These are phyloP conservation scores for Trypanosoma avium DNA, from an alignment of 208 protist species.

Conservation along the genomic window DNA sequence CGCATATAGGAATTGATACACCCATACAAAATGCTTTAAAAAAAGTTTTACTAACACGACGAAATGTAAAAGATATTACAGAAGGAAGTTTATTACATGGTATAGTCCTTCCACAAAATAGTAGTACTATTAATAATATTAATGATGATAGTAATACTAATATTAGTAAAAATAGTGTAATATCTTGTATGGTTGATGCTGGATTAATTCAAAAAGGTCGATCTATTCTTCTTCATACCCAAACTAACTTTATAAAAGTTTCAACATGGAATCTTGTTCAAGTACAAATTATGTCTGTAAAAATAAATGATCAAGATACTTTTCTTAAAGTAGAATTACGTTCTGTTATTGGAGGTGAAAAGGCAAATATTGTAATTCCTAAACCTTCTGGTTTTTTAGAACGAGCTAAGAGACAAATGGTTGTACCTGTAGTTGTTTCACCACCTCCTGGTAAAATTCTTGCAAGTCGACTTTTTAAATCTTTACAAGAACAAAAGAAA, in stretches of 20 bases:
- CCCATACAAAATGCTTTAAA: slow-evolving; percentile 27
- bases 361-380: neutral
- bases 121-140: neutral
- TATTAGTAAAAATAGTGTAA: slow-evolving; percentile 30
- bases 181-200: slow-evolving; percentile 62
- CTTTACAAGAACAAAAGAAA: slow-evolving; percentile 46
- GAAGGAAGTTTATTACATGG: slow-evolving; percentile 54
- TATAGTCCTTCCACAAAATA: slow-evolving; percentile 45
- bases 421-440: neutral
- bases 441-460: slow-evolving; percentile 31
- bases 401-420: neutral
- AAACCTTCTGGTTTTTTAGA: slow-evolving; percentile 14
- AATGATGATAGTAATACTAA: neutral
- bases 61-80: slow-evolving; percentile 19
- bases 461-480: slow-evolving; percentile 45
- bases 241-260: slow-evolving; percentile 77
- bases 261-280: slow-evolving; percentile 54
- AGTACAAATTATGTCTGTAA: slow-evolving; percentile 46
- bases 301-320: slow-evolving; percentile 12
- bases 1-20: slow-evolving; percentile 34
- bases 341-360: neutral
- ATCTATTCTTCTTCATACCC: slow-evolving; percentile 48
- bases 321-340: slow-evolving; percentile 17
- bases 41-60: slow-evolving; percentile 29
- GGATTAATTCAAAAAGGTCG: slow-evolving; percentile 38